Base-by-base conservation (phyloP, 176 grass and related monocot species). In the Carex kokanica region DNA sequence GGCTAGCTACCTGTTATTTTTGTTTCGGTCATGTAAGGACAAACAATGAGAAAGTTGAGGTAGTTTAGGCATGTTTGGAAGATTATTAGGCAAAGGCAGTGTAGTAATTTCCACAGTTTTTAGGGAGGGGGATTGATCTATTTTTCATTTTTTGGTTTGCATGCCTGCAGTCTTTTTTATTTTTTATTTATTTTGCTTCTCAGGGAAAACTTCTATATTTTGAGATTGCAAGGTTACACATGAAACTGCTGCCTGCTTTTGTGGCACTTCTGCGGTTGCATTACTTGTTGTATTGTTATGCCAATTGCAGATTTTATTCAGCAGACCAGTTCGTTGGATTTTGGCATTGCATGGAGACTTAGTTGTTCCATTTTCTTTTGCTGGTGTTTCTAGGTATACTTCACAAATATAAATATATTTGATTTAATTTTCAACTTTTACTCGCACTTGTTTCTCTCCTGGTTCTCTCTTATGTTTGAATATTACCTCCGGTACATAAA, bases 291-390 rank as follows among this genome's bases (percentile, higher is more conserved):
- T 61, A 34, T 51, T 38, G 32, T 75, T 65, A 23, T 88, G 55
- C n/a, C 53, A 77, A 57, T 70, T 80, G 78, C 72, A 98, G 95
- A 83, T 90, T 80, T 85, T 93, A 60, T 94, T 98, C 88, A 98
- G 95, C 88, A 81, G 95, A 63, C 95, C 95, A 64, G 88, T 98
- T 82, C 92, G 95, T 70, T 98, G 95, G 92, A 98, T 98, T 64
- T 81, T 98, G 75, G 87, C 92, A 81, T 85, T 98, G 62, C 86
- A 98, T 86, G 95, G 92, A 4, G 89, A 94, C 86, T 74, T 87
- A 17, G 77, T 94, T 36, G 85, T 98, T 24, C 95, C 95, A 82
- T 98, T 98, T 93, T 79, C 80, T 68, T 98, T 98, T 82, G 92
- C 89, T 90, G 86, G 89, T 16, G 88, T 98, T 84, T 90, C 92